Percentiles rank a stretch among this genome's conserved stretches.
Evolutionary conservation across 257 asterid species (phyloP).

Genomic region (Solanum pinnatisectum): DNA sequence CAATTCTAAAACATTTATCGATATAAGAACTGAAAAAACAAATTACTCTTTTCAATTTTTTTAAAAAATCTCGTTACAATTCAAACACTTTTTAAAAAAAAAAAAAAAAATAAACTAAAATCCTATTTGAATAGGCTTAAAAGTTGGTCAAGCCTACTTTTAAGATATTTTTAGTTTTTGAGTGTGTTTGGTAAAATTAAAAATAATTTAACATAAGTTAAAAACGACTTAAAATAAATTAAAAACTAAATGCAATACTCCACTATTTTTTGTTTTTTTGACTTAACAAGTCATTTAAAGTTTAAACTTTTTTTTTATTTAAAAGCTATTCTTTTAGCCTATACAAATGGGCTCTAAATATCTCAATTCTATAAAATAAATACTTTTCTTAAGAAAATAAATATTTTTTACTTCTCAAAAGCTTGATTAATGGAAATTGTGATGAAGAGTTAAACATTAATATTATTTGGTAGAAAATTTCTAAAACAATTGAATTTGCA

Average conservation of each 20-base stretch:
- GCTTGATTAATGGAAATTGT: neutral
- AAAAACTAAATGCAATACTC: neutral
- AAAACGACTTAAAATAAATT: too few relatives aligned
- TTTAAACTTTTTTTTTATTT: too few relatives aligned
- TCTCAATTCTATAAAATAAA: too few relatives aligned
- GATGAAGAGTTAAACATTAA: neutral
- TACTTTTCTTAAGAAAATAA: neutral
- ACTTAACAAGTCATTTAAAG: neutral
- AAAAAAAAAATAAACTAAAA: too few relatives aligned
- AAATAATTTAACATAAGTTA: too few relatives aligned
- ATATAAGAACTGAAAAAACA: neutral
- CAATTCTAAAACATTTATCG: neutral
- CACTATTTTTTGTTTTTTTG: neutral
- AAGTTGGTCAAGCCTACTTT: too few relatives aligned
- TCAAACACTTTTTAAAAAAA: too few relatives aligned
- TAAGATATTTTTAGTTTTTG: too few relatives aligned
- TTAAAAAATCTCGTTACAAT: too few relatives aligned
- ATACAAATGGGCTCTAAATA: neutral
- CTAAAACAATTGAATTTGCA: neutral
- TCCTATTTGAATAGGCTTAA: too few relatives aligned
- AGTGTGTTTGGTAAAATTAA: neutral
- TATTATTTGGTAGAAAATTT: too few relatives aligned
- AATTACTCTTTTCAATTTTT: neutral
- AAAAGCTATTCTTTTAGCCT: neutral
- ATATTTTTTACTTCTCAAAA: neutral